Evolutionary conservation across 2,329 filamentous ascomycete species (phyloP).

Genomic region (Xylariaceae sp.): DNA sequence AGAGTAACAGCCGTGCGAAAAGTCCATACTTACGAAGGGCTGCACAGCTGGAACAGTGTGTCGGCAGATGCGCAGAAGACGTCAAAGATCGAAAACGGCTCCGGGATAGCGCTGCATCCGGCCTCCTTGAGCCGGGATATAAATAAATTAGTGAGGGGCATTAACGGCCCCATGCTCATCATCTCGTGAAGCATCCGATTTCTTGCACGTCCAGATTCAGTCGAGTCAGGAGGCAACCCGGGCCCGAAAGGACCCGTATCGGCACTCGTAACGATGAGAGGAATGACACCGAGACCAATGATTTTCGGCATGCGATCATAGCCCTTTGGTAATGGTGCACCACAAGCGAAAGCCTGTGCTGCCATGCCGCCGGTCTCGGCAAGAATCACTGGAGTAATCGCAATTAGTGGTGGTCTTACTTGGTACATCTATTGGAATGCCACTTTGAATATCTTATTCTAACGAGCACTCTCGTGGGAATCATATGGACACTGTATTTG

Average conservation of each 20-base stretch:
- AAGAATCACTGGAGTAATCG: no score
- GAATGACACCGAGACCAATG: constrained; percentile 40
- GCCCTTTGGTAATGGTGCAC: constrained; percentile 37
- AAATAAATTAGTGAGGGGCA: background rate
- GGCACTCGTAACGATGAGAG: constrained; percentile 36
- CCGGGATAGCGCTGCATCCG: constrained; percentile 11
- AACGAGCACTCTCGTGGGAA: background rate
- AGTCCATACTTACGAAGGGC: constrained; percentile 21
- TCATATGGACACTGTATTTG: background rate
- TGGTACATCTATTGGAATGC: no score
- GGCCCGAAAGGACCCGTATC: constrained; percentile 39
- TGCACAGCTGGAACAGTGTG: constrained; percentile 35
- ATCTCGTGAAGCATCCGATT: constrained; percentile 32
- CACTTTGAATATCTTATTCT: background rate
- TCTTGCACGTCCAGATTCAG: constrained; percentile 34
- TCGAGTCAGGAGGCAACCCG: constrained; percentile 38
- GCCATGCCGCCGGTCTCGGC: background rate
- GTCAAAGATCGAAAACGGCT: constrained; percentile 24
- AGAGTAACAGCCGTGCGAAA: no score
- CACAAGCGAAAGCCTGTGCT: constrained; percentile 34
- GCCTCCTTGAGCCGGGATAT: constrained; percentile 1
- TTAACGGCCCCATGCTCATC: constrained; percentile 6
- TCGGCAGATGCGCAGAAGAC: constrained; percentile 32
- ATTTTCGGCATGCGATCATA: constrained; percentile 35
- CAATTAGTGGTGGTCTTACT: no score